These are phyloP conservation scores for Marchantia polymorpha DNA, from an alignment of 225 moss, liverwort and hornwort species.

Conservation along the genomic window DNA sequence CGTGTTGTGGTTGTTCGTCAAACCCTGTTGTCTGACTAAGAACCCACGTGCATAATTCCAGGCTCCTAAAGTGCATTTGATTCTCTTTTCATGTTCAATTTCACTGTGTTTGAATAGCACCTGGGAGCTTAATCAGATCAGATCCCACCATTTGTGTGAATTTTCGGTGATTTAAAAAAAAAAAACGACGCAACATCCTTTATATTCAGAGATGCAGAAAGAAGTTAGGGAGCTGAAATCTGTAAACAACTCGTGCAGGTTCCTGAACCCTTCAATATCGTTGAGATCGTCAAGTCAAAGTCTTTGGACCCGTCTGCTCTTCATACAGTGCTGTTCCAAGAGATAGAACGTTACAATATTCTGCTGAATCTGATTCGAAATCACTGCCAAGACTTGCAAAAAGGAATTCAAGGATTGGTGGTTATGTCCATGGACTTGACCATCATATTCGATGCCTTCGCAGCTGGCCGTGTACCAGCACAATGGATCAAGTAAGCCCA, in stretches of 20 bases:
- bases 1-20: background rate
- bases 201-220: no score
- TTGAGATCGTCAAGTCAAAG: constrained; percentile 53
- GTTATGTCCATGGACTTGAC: constrained; percentile 71
- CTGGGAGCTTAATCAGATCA: no score
- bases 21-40: no score
- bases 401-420: constrained; percentile 64
- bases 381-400: constrained; percentile 54
- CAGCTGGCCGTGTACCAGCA: constrained; percentile 57
- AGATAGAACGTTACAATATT: constrained; percentile 67
- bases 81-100: no score
- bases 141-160: no score
- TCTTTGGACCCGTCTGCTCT: constrained; percentile 67
- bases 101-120: no score
- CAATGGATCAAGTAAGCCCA: constrained; percentile 68
- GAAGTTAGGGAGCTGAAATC: no score
- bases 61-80: background rate
- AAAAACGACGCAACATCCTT: no score
- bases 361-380: constrained; percentile 53
- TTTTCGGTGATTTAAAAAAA: no score
- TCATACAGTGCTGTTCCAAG: constrained; percentile 70
- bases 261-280: constrained; percentile 62
- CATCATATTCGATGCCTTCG: constrained; percentile 56
- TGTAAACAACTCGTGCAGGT: constrained; percentile 33
- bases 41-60: background rate